Base-by-base conservation (phyloP, 345 rosid species). In the Acer negundo region DNA sequence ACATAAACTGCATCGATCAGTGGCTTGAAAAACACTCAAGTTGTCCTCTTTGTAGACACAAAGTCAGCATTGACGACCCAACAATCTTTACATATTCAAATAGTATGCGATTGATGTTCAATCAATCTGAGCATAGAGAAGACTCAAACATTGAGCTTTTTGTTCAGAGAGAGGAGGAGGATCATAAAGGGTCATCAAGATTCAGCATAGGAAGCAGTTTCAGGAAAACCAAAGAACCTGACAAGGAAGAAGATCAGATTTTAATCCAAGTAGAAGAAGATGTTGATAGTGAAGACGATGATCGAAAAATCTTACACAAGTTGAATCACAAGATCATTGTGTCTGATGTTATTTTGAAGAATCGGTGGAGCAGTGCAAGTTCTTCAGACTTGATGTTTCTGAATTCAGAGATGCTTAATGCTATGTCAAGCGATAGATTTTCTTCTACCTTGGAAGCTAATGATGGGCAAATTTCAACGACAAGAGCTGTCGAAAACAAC, bases 1-100 rank as follows among this genome's bases (percentile, higher is more conserved):
- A 95, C 78, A 86, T 93, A 28, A 83, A 82, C 78, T 95, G 98
- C 23, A 90, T 95, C 42, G 99, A 95, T 78, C 88, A 80, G 76
- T 93, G 99, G 99, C 97, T 93, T 24, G 99, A 93, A 75, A 87
- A 80, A 67, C 95, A 95, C 80, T 93, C 99, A 0, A 92, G 96
- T 72, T 95, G 98, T 74, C 99, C 99, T 28, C 87, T 95, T 2
- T 95, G 99, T 69, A 83, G 99, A 69, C 75, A 83, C 0, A 89
- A 78, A 68, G 84, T 95, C 83, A 84, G 82, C 19, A 61, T 84
- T 0, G 97, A 87, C 23, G 98, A 95, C 61, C 86, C 81, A 0
- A 58, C 86, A n/a, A 78, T 83, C 58, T 87, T 88, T 55, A 72
- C 87, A 10, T 83, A 85, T 38, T 89, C 94, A 2, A 86, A 82